These are phyloP conservation scores for Calonectria pseudoturangicola DNA, from an alignment of 2,329 filamentous ascomycete species.

Conservation along the genomic window DNA sequence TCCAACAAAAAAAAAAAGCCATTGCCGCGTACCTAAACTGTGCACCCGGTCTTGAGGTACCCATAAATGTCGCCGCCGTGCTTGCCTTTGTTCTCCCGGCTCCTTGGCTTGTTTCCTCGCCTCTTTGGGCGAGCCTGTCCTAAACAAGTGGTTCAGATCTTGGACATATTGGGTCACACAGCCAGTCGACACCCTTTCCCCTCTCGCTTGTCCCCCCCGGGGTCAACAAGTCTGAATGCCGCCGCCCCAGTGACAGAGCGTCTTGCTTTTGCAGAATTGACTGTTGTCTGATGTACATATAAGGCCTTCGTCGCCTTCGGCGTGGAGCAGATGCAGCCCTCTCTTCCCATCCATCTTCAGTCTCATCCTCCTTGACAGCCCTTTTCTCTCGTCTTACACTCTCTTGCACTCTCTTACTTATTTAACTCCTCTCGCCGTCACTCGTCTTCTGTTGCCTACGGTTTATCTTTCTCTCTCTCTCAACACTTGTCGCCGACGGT, in stretches of 20 bases:
- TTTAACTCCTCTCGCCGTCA: neutral
- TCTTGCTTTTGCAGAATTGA: conserved; percentile 53
- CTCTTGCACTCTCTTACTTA: conserved; percentile 1
- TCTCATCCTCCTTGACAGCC: conserved; percentile 35
- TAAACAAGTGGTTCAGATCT: conserved; percentile 61
- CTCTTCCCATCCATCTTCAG: conserved; percentile 39
- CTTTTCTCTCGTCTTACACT: conserved; percentile 10
- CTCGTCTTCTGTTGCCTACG: neutral
- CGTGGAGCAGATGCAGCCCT: conserved; percentile 37
- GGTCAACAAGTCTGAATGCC: conserved; percentile 45
- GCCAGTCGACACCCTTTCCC: conserved; percentile 55
- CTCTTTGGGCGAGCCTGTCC: conserved; percentile 58
- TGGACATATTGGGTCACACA: conserved; percentile 61
- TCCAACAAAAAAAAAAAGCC: neutral
- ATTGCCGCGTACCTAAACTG: conserved; percentile 26
- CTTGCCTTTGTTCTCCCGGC: conserved; percentile 46
- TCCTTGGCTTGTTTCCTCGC: conserved; percentile 56
- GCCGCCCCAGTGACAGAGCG: conserved; percentile 47
- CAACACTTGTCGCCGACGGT: neutral
- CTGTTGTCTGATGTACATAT: conserved; percentile 51
- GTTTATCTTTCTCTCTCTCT: neutral
- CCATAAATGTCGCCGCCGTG: conserved; percentile 50
- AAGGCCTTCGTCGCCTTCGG: conserved; percentile 49
- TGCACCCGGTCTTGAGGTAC: conserved; percentile 49
- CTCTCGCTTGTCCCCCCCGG: conserved; percentile 53